Base-by-base conservation (phyloP, 2,329 filamentous ascomycete genomes). In the Leptographium lundbergii region DNA sequence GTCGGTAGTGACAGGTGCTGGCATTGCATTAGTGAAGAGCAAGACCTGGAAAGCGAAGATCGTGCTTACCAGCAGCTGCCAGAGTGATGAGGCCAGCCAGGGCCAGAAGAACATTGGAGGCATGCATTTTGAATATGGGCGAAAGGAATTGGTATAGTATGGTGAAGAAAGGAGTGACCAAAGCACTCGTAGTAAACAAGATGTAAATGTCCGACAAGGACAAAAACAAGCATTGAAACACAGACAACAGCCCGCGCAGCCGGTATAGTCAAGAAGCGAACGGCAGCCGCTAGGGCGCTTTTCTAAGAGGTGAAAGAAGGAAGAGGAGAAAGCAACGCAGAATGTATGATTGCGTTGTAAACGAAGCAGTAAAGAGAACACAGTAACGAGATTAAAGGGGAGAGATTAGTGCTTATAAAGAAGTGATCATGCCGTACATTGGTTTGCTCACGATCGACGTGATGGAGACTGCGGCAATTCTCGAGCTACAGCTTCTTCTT, bases 41-140 rank as follows among this genome's bases (percentile, higher is more conserved):
- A 42, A 25, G 6, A 47, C 9, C 5, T 14, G 36, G 17, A 25
- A 27, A n/a, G 6, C 27, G 1, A 25, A 36, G 11, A 27, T 13
- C n/a, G 17, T 14, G 60, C 67, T 52, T 62, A 70, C 68, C 69
- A 57, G 67, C 66, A 57, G 63, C 61, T 29, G 61, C 69, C 25
- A 70, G 50, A 24, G 66, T 68, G 55, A 59, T 59, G 52, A 70
- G 59, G 62, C 66, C 68, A 55, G 61, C 62, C 34, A 71, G 64
- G 62, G 66, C 68, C 58, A 66, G 58, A 22, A 70, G 47, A n/a
- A 66, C 50, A 42, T 62, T 60, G 50, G 58, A 62, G 60, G 66
- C 62, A 59, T 65, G 61, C 69, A 70, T 70, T n/a, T 36, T 63
- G 62, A 39, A 25, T 4, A 45, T 7, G 19, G 6, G 19, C 4